Evolutionary conservation across 208 protist species (phyloP).

Genomic region (Borovskyia barvae): DNA sequence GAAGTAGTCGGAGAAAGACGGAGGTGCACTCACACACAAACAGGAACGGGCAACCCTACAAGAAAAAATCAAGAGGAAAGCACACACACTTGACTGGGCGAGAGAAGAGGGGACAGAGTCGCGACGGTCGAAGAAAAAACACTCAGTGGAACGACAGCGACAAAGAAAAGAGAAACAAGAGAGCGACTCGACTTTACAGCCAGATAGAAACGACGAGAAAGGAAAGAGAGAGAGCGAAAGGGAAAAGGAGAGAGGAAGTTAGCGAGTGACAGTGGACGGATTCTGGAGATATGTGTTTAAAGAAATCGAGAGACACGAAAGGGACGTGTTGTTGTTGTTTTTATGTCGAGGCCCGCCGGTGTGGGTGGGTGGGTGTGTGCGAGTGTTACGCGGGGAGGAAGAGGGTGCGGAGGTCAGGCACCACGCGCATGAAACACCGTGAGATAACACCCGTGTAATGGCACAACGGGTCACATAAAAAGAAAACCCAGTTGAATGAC

Average conservation of each 20-base stretch:
- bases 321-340: not conserved
- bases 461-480: not conserved
- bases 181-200: not conserved
- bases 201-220: not conserved
- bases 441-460: too few species aligned
- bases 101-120: not conserved
- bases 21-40: not conserved
- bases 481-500: not conserved
- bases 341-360: not conserved
- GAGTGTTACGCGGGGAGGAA: too few species aligned
- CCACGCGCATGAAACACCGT: too few species aligned
- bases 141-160: too few species aligned
- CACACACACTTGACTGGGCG: not conserved
- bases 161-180: too few species aligned
- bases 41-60: not conserved
- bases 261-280: not conserved
- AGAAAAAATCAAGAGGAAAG: not conserved
- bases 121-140: not conserved
- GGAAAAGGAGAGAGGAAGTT: not conserved
- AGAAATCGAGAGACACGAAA: too few species aligned
- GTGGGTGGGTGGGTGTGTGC: slow-evolving; percentile 4
- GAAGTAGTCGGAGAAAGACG: not conserved
- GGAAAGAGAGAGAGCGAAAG: not conserved
- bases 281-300: too few species aligned
- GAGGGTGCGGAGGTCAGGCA: too few species aligned